Evolutionary conservation across 768 basidiomycete genomes (phyloP).

Genomic region (Glaciozyma martinii): DNA sequence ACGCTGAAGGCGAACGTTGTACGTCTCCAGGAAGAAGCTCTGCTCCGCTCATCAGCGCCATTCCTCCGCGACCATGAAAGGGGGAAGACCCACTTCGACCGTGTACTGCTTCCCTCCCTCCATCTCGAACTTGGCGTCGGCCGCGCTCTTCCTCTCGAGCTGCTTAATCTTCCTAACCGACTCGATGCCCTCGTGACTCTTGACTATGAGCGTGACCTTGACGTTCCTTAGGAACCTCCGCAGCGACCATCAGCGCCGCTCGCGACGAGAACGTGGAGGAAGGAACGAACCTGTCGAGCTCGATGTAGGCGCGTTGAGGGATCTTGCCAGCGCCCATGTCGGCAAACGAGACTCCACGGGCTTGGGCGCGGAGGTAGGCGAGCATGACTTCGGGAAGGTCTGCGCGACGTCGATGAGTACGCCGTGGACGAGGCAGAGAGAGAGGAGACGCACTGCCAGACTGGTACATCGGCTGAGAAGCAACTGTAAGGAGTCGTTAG

Average conservation of each 20-base stretch:
- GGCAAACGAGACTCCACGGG: neutral
- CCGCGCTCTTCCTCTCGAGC: neutral
- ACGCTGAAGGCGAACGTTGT: conserved; percentile 12
- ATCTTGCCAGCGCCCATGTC: conserved; percentile 6
- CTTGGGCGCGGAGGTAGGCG: conserved; percentile 11
- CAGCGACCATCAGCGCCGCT: neutral
- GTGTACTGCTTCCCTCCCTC: conserved; percentile 7
- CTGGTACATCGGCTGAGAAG: conserved; percentile 7
- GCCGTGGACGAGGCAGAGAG: too few species aligned
- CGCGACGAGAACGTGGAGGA: too few species aligned
- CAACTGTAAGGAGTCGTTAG: neutral
- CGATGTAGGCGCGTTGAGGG: conserved; percentile 7
- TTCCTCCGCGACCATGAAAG: neutral
- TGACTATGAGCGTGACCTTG: conserved; percentile 18
- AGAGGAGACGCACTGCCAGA: conserved; percentile 2
- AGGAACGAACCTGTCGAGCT: neutral
- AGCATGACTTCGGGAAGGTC: conserved; percentile 16
- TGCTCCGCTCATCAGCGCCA: neutral
- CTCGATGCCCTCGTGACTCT: conserved; percentile 1
- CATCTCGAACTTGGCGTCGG: conserved; percentile 1
- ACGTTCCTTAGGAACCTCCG: neutral
- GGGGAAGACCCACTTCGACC: conserved; percentile 1
- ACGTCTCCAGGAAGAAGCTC: conserved; percentile 10
- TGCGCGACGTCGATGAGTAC: too few species aligned
- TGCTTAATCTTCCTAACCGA: conserved; percentile 4